phyloP scores from a whole-genome alignment of 2,329 filamentous ascomycete species.

The Penicillium capsulatum region DNA sequence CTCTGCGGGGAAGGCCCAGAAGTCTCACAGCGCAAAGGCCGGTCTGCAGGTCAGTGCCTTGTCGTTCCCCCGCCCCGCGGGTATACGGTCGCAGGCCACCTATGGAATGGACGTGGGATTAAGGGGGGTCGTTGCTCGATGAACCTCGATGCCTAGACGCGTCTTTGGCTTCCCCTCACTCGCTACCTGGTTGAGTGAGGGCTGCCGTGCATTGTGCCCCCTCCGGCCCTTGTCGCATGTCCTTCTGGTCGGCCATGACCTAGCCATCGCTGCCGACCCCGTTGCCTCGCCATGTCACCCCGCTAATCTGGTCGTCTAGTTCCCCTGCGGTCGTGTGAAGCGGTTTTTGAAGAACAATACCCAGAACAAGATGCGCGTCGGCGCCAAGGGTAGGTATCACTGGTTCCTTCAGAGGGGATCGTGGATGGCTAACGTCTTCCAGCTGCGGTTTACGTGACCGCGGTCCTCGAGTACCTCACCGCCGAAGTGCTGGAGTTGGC shows the following conservation, averaged over 20 bases:
- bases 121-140: slow-evolving; percentile 2
- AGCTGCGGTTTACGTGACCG: slow-evolving; percentile 96
- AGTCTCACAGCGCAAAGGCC: slow-evolving; percentile 88
- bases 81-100: not conserved
- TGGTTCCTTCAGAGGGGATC: not conserved
- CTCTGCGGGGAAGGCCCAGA: slow-evolving; percentile 81
- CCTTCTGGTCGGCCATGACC: slow-evolving; percentile 1
- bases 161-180: slow-evolving; percentile 16
- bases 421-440: not conserved
- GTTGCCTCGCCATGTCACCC: too few relatives aligned
- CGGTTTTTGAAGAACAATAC: slow-evolving; percentile 99
- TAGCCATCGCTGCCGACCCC: not conserved
- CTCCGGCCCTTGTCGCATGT: slow-evolving; percentile 9
- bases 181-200: slow-evolving; percentile 4
- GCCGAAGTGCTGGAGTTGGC: slow-evolving; percentile 97
- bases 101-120: slow-evolving; percentile 7
- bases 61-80: not conserved
- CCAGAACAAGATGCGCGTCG: slow-evolving; percentile 99
- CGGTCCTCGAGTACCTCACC: slow-evolving; percentile 95
- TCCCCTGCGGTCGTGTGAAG: slow-evolving; percentile 99
- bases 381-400: slow-evolving; percentile 65
- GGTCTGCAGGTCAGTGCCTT: slow-evolving; percentile 76
- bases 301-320: slow-evolving; percentile 53
- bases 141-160: slow-evolving; percentile 16
- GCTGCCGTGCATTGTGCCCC: slow-evolving; percentile 2